phyloP scores from a whole-genome alignment of 2,329 filamentous ascomycete genomes.

The Apiospora kogelbergensis region DNA sequence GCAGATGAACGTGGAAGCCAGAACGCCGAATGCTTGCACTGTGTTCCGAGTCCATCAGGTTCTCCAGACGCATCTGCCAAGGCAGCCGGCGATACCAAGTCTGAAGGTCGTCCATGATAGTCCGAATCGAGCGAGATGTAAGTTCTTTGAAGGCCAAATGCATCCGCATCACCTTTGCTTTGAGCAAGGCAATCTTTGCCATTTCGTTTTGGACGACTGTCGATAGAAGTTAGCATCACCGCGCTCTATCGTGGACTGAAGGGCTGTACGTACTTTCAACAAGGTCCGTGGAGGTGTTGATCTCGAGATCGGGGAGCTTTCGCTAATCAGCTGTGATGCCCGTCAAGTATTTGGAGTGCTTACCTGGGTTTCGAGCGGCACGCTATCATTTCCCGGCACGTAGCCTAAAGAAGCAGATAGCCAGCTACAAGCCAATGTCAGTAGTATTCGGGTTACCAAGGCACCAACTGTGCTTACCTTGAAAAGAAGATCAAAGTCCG shows the following conservation, averaged over 20 bases:
- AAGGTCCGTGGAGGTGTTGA: slow-evolving; percentile 21
- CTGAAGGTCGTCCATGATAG: slow-evolving; percentile 28
- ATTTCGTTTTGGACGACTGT: slow-evolving; percentile 30
- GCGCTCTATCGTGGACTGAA: background rate
- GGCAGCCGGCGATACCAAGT: slow-evolving; percentile 30
- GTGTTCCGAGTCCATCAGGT: slow-evolving; percentile 18
- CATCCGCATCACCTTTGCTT: slow-evolving; percentile 29
- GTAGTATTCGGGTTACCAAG: background rate
- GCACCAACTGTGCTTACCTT: slow-evolving; percentile 16
- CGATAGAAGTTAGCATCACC: background rate
- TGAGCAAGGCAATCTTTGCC: slow-evolving; percentile 29
- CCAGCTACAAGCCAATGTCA: slow-evolving; percentile 23
- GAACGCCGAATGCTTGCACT: slow-evolving; percentile 20
- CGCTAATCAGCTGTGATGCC: background rate
- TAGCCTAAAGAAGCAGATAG: slow-evolving; percentile 31
- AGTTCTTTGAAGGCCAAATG: slow-evolving; percentile 30
- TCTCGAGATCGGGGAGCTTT: slow-evolving; percentile 23
- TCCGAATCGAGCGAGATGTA: slow-evolving; percentile 23
- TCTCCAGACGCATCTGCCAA: slow-evolving; percentile 20
- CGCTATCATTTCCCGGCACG: slow-evolving; percentile 24
- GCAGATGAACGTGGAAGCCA: slow-evolving; percentile 31
- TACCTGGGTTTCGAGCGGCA: slow-evolving; percentile 17
- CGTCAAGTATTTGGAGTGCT: background rate
- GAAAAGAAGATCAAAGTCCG: slow-evolving; percentile 31
- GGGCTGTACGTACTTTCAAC: slow-evolving; percentile 22